Conservation (phyloP, 2,329 filamentous ascomycete genomes). For the Dactylonectria estremocensis region DNA sequence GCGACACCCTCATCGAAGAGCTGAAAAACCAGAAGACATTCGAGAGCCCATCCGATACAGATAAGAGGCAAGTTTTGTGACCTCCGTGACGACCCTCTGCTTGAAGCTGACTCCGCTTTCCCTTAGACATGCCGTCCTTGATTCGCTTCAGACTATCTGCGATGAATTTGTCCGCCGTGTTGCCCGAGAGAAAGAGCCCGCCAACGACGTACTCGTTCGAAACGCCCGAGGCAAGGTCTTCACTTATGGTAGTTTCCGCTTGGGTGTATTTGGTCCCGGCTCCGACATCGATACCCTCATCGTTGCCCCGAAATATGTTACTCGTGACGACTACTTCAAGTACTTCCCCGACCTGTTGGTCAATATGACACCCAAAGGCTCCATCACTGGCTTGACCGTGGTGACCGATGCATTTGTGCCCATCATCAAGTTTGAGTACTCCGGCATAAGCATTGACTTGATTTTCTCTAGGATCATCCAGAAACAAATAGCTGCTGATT, state of each 20-base stretch:
- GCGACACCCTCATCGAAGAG: conserved; percentile 85
- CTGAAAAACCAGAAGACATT: conserved; percentile 93
- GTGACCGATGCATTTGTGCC: conserved; percentile 95
- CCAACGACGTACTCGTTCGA: conserved; percentile 84
- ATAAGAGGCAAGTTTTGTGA: conserved; percentile 75
- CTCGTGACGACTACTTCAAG: conserved; percentile 91
- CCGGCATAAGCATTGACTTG: conserved; percentile 93
- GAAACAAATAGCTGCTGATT: conserved; percentile 77
- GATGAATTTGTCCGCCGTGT: conserved; percentile 90
- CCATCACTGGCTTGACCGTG: conserved; percentile 86
- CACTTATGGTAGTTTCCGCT: conserved; percentile 94
- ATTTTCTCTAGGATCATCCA: conserved; percentile 86
- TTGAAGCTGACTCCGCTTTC: conserved; percentile 30
- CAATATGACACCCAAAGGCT: conserved; percentile 81
- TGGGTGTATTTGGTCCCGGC: conserved; percentile 94
- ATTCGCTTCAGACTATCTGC: conserved; percentile 83
- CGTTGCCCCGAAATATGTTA: conserved; percentile 90
- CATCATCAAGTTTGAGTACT: conserved; percentile 96
- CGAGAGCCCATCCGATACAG: conserved; percentile 85
- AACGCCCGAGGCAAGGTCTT: conserved; percentile 93
- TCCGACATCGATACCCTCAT: conserved; percentile 99
- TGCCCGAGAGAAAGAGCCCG: conserved; percentile 77
- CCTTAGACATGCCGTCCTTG: conserved; percentile 79
- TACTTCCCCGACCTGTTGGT: conserved; percentile 86
- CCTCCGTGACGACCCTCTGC: not conserved